These are phyloP conservation scores for Cutaneotrichosporon cavernicola DNA, from an alignment of 1,284 basidiomycete species.

Conservation along the genomic window DNA sequence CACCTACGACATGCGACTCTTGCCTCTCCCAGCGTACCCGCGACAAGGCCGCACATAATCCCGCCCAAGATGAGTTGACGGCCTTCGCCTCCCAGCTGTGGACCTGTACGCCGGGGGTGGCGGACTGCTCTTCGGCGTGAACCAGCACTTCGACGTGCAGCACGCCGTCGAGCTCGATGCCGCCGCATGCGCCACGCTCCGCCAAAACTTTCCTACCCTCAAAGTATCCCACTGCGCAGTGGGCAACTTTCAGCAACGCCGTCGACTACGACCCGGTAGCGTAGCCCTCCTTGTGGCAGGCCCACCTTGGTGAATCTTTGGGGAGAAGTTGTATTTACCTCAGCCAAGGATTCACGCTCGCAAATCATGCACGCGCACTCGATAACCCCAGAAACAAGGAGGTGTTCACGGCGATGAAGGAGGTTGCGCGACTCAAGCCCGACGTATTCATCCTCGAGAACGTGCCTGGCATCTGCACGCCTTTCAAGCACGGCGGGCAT, in stretches of 20 bases:
- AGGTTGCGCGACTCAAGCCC: constrained; percentile 28
- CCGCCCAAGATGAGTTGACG: not conserved
- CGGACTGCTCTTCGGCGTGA: constrained; percentile 29
- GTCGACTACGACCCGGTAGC: not conserved
- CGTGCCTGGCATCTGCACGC: constrained; percentile 26
- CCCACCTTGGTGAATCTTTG: constrained; percentile 32
- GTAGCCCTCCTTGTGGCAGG: constrained; percentile 29
- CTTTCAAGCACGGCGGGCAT: constrained; percentile 21
- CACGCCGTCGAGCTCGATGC: constrained; percentile 31
- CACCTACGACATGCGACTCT: constrained; percentile 6
- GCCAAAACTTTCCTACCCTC: constrained; percentile 7
- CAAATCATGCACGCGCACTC: constrained; percentile 24
- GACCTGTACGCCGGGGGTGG: constrained; percentile 45
- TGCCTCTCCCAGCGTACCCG: not conserved
- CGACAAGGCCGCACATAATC: not conserved
- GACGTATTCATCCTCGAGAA: constrained; percentile 40
- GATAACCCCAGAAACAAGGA: constrained; percentile 34
- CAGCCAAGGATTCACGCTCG: constrained; percentile 40
- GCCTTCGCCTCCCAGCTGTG: constrained; percentile 19
- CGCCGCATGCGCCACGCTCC: constrained; percentile 24
- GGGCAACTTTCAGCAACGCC: not conserved
- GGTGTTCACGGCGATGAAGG: constrained; percentile 24
- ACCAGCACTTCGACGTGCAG: constrained; percentile 26
- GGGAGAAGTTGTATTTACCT: not conserved
- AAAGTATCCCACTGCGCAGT: constrained; percentile 8